phyloP scores from a whole-genome alignment of 2,329 filamentous ascomycete genomes.

The Penicillium occitanis region DNA sequence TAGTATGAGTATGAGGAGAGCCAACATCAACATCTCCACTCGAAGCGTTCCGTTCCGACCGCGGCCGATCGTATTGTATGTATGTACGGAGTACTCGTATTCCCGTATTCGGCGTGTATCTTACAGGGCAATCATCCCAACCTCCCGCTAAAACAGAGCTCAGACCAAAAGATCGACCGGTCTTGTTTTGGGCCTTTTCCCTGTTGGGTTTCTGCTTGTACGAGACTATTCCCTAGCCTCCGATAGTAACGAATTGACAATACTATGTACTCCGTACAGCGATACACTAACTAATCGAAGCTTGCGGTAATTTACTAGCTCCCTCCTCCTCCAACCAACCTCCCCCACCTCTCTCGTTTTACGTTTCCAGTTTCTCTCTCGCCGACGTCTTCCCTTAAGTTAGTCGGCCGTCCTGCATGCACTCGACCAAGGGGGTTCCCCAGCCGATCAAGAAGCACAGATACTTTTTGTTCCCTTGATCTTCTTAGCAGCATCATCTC shows the following conservation, averaged over 20 bases:
- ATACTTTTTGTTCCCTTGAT: constrained; percentile 4
- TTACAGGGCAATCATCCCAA: constrained; percentile 18
- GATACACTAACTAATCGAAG: background rate
- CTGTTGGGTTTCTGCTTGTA: constrained; percentile 13
- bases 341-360: constrained; percentile 17
- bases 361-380: constrained; percentile 17
- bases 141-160: constrained; percentile 29
- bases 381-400: constrained; percentile 18
- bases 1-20: background rate
- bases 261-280: constrained; percentile 5
- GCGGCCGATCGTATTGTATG: background rate
- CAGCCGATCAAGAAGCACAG: constrained; percentile 12
- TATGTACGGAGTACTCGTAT: background rate
- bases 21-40: background rate
- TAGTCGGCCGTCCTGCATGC: constrained; percentile 14
- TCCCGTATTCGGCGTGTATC: background rate
- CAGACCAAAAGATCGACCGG: constrained; percentile 19
- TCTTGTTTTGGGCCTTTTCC: constrained; percentile 5
- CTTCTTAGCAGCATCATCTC: background rate
- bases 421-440: constrained; percentile 18
- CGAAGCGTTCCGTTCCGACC: constrained; percentile 5
- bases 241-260: background rate
- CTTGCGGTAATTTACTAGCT: background rate
- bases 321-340: constrained; percentile 23
- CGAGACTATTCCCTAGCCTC: background rate